Conservation (phyloP, 345 rosid genomes). For the Turritis glabra region DNA sequence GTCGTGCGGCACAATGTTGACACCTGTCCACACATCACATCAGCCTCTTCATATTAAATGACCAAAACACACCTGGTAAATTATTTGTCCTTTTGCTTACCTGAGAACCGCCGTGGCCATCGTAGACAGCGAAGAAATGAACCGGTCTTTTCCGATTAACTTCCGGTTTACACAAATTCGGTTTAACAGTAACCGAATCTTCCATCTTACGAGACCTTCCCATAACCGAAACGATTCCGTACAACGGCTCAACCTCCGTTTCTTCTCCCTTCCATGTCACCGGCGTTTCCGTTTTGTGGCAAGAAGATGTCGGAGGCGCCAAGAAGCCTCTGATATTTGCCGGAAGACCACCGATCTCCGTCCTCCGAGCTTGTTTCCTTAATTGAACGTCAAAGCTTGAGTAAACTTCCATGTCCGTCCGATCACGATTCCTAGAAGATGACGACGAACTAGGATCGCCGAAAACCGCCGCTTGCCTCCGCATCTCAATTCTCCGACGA, state of each 20-base stretch:
- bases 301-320: neutral
- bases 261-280: neutral
- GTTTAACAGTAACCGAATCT: constrained; percentile 47
- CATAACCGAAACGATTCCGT: constrained; percentile 56
- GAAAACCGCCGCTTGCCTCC: constrained; percentile 45
- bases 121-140: constrained; percentile 82
- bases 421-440: constrained; percentile 6
- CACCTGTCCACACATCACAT: constrained; percentile 28
- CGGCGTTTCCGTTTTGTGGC: neutral
- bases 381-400: constrained; percentile 11
- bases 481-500: constrained; percentile 47
- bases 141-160: constrained; percentile 46
- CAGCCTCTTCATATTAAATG: neutral
- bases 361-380: constrained; percentile 35
- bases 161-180: constrained; percentile 52
- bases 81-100: neutral
- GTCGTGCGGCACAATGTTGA: constrained; percentile 38
- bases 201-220: constrained; percentile 74
- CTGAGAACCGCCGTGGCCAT: constrained; percentile 85
- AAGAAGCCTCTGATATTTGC: constrained; percentile 5
- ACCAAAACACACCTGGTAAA: neutral
- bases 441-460: constrained; percentile 17
- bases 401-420: constrained; percentile 14
- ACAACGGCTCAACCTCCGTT: constrained; percentile 38
- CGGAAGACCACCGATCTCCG: constrained; percentile 23